Evolutionary conservation across 2,329 filamentous ascomycete species (phyloP), one percentile per base, ranked within the genome.

Genomic region (Talaromyces funiculosus): DNA sequence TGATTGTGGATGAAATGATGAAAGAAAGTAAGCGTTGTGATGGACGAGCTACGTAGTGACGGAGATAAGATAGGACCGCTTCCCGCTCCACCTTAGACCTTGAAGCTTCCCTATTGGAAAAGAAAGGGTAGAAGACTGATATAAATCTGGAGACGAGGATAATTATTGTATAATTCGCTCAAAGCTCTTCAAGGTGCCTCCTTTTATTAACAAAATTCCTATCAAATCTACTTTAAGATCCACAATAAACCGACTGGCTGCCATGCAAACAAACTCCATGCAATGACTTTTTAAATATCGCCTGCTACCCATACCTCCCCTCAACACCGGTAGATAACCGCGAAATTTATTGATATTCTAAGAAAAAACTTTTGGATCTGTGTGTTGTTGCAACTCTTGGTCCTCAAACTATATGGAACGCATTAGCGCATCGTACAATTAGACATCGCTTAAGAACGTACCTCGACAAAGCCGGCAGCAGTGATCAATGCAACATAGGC

Each of bases 401-500:
- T 79, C 77, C 68, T 80, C 77, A 59, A 74, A 76, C 77, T 80
- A 56, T 20, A 54, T 40, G 22, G 47, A 22, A 53, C 26, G n/a
- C 59, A 51, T 63, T 47, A 62, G 61, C 33, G 29, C 29, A 20
- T 64, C 60, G 57, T 42, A 33, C 22, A 6, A 45, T 29, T 5
- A 38, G 4, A 45, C 29, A n/a, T 24, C 33, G 14, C 18, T 12
- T 9, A 22, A 43, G 42, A 53, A 51, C 85, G 77, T 79, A 96
- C 92, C 81, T 97, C 89, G 58, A 96, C 78, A 73, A 96, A 97
- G 45, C 86, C 87, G 9, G 90, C 95, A 38, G 91, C 86, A 31
- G 87, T 83, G 69, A 97, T 90, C 64, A 97, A 80, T 59, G 94
- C 81, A 75, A 93, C 88, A 69, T 94, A 90, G 51, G 90, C 87